Percentiles rank a stretch among this genome's conserved stretches.
These are phyloP conservation scores for Ceratorhiza oryzae-sativae DNA, from an alignment of 1,284 basidiomycete genomes.

Conservation along the genomic window DNA sequence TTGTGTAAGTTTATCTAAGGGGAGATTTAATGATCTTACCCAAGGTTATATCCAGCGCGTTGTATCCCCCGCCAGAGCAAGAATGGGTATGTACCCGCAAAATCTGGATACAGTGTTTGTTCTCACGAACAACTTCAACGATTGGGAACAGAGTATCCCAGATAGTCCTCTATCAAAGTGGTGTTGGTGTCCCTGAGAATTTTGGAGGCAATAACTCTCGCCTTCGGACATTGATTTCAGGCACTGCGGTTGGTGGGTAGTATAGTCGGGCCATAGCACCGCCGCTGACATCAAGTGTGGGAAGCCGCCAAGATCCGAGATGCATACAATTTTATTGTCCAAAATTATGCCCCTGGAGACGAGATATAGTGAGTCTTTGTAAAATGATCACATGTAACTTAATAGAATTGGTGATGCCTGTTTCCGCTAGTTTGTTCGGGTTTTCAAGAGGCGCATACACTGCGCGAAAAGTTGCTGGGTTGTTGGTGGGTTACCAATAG, in stretches of 20 bases:
- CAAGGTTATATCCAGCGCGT: neutral
- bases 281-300: neutral
- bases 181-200: neutral
- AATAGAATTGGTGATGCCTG: neutral
- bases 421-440: slow-evolving; percentile 27
- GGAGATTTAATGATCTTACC: no score
- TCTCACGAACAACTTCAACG: no score
- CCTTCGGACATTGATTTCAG: neutral
- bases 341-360: slow-evolving; percentile 36
- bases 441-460: slow-evolving; percentile 41
- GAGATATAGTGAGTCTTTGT: slow-evolving; percentile 12
- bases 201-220: neutral
- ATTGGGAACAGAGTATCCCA: neutral
- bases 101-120: no score
- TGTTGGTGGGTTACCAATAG: slow-evolving; percentile 1
- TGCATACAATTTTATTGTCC: slow-evolving; percentile 41
- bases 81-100: neutral
- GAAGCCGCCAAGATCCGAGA: slow-evolving; percentile 26
- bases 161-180: neutral
- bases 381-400: no score
- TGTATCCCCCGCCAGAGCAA: neutral
- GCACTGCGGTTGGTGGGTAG: neutral
- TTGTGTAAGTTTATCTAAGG: neutral
- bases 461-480: slow-evolving; percentile 38
- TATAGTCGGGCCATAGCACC: no score